These are phyloP conservation scores for Lentinula detonsa DNA, from an alignment of 768 basidiomycete genomes.

Conservation along the genomic window DNA sequence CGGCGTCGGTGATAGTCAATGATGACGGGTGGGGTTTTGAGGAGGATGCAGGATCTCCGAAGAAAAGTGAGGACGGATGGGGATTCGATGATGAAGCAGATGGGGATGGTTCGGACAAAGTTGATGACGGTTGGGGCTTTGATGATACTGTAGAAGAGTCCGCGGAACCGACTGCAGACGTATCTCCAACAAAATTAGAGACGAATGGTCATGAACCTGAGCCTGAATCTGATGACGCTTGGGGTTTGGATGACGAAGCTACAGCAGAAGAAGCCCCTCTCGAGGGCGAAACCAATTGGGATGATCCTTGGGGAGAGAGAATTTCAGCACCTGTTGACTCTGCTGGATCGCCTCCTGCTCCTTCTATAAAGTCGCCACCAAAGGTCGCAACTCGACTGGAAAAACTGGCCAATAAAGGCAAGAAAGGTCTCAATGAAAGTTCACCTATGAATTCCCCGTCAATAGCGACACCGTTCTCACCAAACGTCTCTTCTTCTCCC, in stretches of 20 bases:
- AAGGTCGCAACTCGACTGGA: slow-evolving; percentile 56
- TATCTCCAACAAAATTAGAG: slow-evolving; percentile 11
- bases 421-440: slow-evolving; percentile 33
- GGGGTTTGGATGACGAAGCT: slow-evolving; percentile 67
- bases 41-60: slow-evolving; percentile 21
- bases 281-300: slow-evolving; percentile 46
- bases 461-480: slow-evolving; percentile 11
- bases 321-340: slow-evolving; percentile 15
- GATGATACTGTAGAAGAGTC: slow-evolving; percentile 10
- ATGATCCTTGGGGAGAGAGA: slow-evolving; percentile 65
- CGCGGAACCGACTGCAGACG: slow-evolving; percentile 31
- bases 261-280: slow-evolving; percentile 21
- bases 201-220: slow-evolving; percentile 25
- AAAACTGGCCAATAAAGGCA: slow-evolving; percentile 50
- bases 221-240: slow-evolving; percentile 44
- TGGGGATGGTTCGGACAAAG: background rate
- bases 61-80: slow-evolving; percentile 5
- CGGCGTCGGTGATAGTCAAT: slow-evolving; percentile 23
- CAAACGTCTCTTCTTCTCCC: slow-evolving; percentile 14
- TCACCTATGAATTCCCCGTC: slow-evolving; percentile 17
- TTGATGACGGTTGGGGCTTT: slow-evolving; percentile 15
- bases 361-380: slow-evolving; percentile 31
- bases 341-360: slow-evolving; percentile 23
- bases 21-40: slow-evolving; percentile 51
- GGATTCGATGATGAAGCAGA: slow-evolving; percentile 7